Evolutionary conservation across 305 asterid genomes (phyloP).

Genomic region (Ajuga reptans): DNA sequence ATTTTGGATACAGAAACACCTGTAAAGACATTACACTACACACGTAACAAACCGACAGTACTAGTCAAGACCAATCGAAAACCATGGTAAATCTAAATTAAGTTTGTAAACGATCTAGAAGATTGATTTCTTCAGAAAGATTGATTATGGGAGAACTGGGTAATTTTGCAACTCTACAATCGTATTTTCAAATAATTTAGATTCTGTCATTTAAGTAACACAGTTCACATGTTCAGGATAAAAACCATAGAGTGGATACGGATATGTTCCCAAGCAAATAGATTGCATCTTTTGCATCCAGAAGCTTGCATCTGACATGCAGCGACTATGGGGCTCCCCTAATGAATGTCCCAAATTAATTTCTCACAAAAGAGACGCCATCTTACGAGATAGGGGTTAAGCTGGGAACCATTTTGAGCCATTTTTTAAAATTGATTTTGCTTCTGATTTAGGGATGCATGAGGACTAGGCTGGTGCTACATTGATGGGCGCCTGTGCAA

Average conservation of each 20-base stretch:
- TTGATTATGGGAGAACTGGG: background rate
- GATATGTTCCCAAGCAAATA: background rate
- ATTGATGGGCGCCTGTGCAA: background rate
- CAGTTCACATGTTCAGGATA: background rate
- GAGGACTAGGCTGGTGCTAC: background rate
- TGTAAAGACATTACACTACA: background rate
- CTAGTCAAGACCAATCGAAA: background rate
- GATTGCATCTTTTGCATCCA: background rate
- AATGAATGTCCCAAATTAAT: background rate
- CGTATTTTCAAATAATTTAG: conserved; percentile 12
- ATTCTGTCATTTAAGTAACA: background rate
- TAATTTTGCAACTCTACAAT: background rate
- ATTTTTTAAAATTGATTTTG: background rate
- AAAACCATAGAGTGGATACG: background rate
- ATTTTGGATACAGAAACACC: background rate
- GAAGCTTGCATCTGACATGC: conserved; percentile 1
- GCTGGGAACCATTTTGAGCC: background rate
- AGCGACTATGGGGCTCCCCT: background rate
- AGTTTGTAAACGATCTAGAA: background rate
- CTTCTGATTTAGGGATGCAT: conserved; percentile 8
- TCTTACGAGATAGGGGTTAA: background rate
- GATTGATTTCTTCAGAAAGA: background rate
- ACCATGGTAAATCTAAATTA: background rate
- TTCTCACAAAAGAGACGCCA: background rate
- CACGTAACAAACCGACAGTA: background rate